These are phyloP conservation scores for Fonsecaea multimorphosa DNA, from an alignment of 2,329 filamentous ascomycete genomes.

Conservation along the genomic window DNA sequence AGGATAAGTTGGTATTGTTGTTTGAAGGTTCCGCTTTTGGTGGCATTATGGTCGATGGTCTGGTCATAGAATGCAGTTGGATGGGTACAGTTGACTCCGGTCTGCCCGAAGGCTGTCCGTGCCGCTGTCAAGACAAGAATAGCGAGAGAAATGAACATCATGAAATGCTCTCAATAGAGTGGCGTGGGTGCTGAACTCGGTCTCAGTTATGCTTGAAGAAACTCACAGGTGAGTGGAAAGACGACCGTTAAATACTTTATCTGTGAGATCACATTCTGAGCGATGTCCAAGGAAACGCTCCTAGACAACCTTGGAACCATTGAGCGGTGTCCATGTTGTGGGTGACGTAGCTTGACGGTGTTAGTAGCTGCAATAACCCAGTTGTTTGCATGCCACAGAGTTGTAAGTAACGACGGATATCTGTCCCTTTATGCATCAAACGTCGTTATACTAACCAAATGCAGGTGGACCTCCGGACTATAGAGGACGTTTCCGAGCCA, in stretches of 20 bases:
- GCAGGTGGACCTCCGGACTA: not conserved
- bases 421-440: not conserved
- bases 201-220: not conserved
- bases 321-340: not conserved
- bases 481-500: not conserved
- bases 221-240: not conserved
- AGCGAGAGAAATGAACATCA: not conserved
- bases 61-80: slow-evolving; percentile 19
- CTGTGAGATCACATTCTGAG: not conserved
- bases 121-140: not conserved
- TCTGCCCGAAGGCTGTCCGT: not conserved
- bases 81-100: not conserved
- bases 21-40: slow-evolving; percentile 17
- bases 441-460: not conserved
- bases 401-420: not conserved
- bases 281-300: not conserved
- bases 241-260: not conserved
- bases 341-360: not conserved
- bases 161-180: not conserved
- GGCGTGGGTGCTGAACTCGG: not conserved
- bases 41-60: slow-evolving; percentile 11
- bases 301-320: not conserved
- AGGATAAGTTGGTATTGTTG: slow-evolving; percentile 24
- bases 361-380: not conserved
- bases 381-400: not conserved